phyloP scores from a whole-genome alignment of 176 grass and related monocot genomes.

The Urochloa ruziziensis region DNA sequence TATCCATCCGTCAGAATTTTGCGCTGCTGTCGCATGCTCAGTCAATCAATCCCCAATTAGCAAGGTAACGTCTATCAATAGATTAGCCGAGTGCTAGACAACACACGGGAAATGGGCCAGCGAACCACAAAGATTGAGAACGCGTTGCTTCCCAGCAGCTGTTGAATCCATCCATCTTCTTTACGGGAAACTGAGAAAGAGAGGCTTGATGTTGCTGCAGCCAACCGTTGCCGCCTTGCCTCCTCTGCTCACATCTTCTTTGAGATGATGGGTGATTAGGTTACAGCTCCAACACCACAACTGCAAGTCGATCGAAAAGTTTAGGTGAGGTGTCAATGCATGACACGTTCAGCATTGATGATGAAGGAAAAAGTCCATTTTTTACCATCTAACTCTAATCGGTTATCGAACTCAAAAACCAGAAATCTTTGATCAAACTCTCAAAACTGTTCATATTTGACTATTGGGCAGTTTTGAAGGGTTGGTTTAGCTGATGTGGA shows the following conservation, averaged over 20 bases:
- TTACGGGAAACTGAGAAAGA: not conserved
- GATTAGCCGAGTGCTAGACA: not conserved
- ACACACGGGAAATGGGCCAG: not conserved
- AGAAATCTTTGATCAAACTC: too few species aligned
- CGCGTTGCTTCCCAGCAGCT: not conserved
- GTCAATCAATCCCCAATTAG: not conserved
- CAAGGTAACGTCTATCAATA: not conserved
- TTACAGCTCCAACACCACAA: constrained; percentile 54
- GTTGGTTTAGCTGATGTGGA: too few species aligned
- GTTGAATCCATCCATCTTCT: not conserved
- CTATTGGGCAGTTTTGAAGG: too few species aligned
- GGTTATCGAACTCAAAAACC: too few species aligned
- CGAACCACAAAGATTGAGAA: not conserved
- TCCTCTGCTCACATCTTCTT: not conserved
- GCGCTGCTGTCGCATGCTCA: not conserved
- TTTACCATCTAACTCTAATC: too few species aligned
- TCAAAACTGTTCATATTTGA: too few species aligned
- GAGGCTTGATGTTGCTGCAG: not conserved
- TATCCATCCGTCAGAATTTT: not conserved
- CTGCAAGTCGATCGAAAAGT: constrained; percentile 11
- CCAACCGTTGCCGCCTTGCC: too few species aligned
- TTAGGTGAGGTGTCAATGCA: not conserved
- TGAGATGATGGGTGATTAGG: not conserved
- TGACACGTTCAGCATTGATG: not conserved
- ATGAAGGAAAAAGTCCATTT: too few species aligned